Evolutionary conservation across 768 basidiomycete species (phyloP), one percentile per base, ranked within the genome.

Genomic region (Hygrocybe coccinea): DNA sequence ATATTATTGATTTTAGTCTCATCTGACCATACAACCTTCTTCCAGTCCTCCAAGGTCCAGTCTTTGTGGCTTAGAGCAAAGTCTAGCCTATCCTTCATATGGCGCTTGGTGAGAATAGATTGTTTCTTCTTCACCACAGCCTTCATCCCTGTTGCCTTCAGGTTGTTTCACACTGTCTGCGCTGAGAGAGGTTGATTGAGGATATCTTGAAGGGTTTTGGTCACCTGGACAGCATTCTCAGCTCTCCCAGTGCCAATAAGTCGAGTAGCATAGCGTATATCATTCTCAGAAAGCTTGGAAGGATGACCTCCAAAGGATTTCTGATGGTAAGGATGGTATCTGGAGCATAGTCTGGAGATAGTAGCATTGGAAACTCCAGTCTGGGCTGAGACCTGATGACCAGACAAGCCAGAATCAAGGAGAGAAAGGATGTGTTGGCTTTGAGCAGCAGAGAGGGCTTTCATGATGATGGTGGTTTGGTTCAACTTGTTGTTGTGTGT

Each of bases 21-120:
- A 22, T n/a, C n/a, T n/a, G n/a, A n/a, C n/a, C n/a, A n/a, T n/a
- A n/a, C n/a, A n/a, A n/a, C n/a, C n/a, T n/a, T 49, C 48, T 25
- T 49, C 48, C 48, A 49, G 48, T 49, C 48, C 17, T 49, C 48
- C 48, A 49, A 37, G 44, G 62, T 67, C 66, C 65, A 67, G 33
- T 59, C 36, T 38, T 52, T 19, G 51, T 63, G 56, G 19, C 24
- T 34, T 22, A 43, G 41, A 25, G 65, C 65, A 46, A 43, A 58
- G 21, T 59, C 36, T 29, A 59, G 25, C 24, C 43, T 46, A 35
- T 51, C 45, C 44, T 29, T 52, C 19, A 9, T 22, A 58, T 58
- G 57, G 19, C 17, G 34, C 47, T 49, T 50, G 33, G 52, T 29
- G n/a, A 57, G 54, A 37, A 56, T 17, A 8, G 56, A 56, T 24